These are phyloP conservation scores for Acidomyces sp. DNA, from an alignment of 495 filamentous ascomycete species.

Conservation along the genomic window DNA sequence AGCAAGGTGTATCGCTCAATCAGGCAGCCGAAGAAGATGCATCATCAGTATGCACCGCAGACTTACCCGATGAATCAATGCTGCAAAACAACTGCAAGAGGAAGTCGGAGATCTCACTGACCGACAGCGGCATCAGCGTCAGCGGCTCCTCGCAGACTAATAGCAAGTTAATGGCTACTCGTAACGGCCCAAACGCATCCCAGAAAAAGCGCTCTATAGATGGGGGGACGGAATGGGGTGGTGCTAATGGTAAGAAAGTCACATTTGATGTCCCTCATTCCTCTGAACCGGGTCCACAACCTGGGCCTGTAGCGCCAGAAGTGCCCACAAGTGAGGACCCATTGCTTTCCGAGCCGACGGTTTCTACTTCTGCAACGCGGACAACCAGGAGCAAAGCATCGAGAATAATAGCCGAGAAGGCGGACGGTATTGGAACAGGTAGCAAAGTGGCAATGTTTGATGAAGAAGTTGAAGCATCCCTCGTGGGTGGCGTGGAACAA, in stretches of 20 bases:
- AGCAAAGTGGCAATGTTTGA: not conserved
- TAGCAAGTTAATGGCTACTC: constrained; percentile 2
- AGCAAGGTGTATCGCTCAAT: constrained; percentile 20
- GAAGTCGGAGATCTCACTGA: constrained; percentile 1
- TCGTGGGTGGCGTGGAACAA: not conserved
- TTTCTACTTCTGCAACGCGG: not conserved
- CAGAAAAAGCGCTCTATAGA: not conserved
- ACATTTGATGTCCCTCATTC: constrained; percentile 5
- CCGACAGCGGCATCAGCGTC: constrained; percentile 10
- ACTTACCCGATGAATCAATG: not conserved
- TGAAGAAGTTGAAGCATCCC: not conserved
- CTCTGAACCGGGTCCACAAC: not conserved
- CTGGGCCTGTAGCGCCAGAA: not conserved
- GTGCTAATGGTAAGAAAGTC: constrained; percentile 2
- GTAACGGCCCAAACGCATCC: not conserved
- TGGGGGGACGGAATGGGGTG: not conserved
- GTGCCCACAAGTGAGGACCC: not conserved
- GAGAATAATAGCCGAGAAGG: too few relatives aligned
- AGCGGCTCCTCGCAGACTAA: not conserved
- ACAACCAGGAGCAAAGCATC: not conserved
- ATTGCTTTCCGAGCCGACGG: not conserved
- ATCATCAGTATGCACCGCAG: constrained; percentile 4
- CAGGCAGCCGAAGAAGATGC: constrained; percentile 13
- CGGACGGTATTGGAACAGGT: not conserved
- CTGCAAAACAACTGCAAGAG: not conserved